Conservation (phyloP, 2,329 filamentous ascomycete genomes). For the Pseudocercospora crystallina region DNA sequence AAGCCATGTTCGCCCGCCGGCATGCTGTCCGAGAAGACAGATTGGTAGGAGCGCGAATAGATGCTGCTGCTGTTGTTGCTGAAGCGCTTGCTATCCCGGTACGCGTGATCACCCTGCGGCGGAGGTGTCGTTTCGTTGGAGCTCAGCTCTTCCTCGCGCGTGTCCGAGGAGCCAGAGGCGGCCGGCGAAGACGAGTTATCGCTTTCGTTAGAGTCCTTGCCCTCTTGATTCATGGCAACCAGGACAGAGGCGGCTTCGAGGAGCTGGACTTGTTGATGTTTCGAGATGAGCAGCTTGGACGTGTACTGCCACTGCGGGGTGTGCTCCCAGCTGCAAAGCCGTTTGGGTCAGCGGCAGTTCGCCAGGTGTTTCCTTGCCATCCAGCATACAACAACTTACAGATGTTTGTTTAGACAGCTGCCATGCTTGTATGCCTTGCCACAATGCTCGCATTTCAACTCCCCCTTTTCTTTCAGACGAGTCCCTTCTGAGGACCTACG, state of each 20-base stretch:
- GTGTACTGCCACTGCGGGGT: constrained; percentile 97
- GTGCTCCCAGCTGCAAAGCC: constrained; percentile 84
- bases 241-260: constrained; percentile 96
- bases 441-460: constrained; percentile 95
- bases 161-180: constrained; percentile 76
- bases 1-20: constrained; percentile 56
- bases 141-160: constrained; percentile 71
- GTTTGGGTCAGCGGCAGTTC: constrained; percentile 14
- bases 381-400: constrained; percentile 73
- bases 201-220: constrained; percentile 63
- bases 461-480: constrained; percentile 74
- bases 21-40: constrained; percentile 56
- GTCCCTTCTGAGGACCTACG: constrained; percentile 81
- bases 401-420: constrained; percentile 99
- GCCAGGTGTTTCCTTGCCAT: too few relatives aligned
- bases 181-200: constrained; percentile 83
- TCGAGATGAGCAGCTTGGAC: constrained; percentile 96
- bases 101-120: constrained; percentile 67
- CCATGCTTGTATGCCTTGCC: constrained; percentile 99
- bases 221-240: constrained; percentile 78
- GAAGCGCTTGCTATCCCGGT: constrained; percentile 44
- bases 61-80: constrained; percentile 48
- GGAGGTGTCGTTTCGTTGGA: constrained; percentile 92
- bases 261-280: constrained; percentile 98
- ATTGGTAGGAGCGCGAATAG: constrained; percentile 78